These are phyloP conservation scores for Entophlyctis luteolus DNA, from an alignment of 192 early-diverging fungal species.

Conservation along the genomic window DNA sequence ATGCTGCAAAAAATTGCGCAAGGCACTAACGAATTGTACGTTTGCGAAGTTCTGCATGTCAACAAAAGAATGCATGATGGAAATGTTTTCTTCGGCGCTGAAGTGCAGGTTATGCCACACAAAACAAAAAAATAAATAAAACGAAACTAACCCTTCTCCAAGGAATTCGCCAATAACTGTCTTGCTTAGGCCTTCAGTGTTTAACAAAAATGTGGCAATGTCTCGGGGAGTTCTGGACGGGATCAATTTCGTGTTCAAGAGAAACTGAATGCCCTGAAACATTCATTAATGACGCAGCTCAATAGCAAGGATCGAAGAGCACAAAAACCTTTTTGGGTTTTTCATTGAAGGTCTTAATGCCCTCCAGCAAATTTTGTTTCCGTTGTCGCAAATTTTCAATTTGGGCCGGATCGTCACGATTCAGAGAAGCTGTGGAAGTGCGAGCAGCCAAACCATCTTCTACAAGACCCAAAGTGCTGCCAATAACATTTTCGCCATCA, in stretches of 20 bases:
- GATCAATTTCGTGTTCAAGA: conserved; percentile 1
- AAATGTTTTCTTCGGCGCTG: conserved; percentile 68
- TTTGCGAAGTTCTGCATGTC: conserved; percentile 75
- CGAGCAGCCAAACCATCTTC: background rate
- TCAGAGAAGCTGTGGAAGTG: conserved; percentile 25
- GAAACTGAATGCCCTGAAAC: conserved; percentile 47
- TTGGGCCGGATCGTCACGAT: conserved; percentile 77
- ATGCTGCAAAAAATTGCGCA: conserved; percentile 77
- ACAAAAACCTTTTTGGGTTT: conserved; percentile 67
- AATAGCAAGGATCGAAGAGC: conserved; percentile 56
- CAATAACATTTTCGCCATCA: background rate
- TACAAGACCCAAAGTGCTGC: background rate
- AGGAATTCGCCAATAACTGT: conserved; percentile 71
- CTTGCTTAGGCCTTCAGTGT: conserved; percentile 71
- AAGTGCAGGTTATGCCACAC: background rate
- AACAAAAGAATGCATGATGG: conserved; percentile 92
- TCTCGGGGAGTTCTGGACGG: conserved; percentile 36
- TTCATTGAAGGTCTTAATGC: conserved; percentile 77
- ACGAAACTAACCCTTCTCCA: conserved; percentile 66
- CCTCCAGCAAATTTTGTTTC: conserved; percentile 76
- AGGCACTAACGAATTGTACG: conserved; percentile 82
- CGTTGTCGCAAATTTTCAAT: conserved; percentile 73
- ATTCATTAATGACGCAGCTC: background rate
- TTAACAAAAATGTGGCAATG: conserved; percentile 68
- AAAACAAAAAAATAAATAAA: background rate